Conservation (phyloP, 495 filamentous ascomycete genomes). For the Talaromyces liani region DNA sequence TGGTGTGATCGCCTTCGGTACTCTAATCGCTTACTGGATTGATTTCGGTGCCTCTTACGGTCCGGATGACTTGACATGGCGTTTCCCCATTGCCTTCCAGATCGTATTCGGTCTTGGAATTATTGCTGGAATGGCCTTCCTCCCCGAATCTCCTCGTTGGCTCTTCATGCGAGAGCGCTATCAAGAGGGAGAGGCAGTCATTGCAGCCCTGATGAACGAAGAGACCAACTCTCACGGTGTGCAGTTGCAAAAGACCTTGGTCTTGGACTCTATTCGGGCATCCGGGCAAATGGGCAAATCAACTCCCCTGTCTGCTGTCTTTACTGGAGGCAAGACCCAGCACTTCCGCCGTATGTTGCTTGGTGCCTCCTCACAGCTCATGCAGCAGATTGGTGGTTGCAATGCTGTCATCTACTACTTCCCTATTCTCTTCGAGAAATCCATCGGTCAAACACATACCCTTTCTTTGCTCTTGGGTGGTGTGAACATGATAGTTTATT, state of each 20-base stretch:
- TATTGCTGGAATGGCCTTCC: conserved; percentile 52
- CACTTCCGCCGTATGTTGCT: conserved; percentile 43
- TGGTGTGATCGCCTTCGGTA: conserved; percentile 69
- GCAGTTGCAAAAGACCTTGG: conserved; percentile 45
- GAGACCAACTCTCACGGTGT: conserved; percentile 5
- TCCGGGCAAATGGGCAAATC: conserved; percentile 34
- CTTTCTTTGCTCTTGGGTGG: conserved; percentile 69
- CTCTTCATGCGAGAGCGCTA: conserved; percentile 59
- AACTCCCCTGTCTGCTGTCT: conserved; percentile 29
- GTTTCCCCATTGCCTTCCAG: conserved; percentile 81
- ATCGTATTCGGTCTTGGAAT: conserved; percentile 64
- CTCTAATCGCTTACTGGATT: conserved; percentile 76
- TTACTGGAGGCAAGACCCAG: conserved; percentile 36
- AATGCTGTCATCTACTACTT: conserved; percentile 88
- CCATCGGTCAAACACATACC: conserved; percentile 52
- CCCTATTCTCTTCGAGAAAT: conserved; percentile 65
- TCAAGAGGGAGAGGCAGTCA: conserved; percentile 60
- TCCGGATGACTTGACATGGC: conserved; percentile 57
- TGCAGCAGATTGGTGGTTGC: conserved; percentile 71
- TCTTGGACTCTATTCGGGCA: conserved; percentile 56
- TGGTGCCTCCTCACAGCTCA: conserved; percentile 60
- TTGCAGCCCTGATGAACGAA: conserved; percentile 36
- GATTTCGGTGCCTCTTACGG: conserved; percentile 70
- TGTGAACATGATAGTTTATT: conserved; percentile 74
- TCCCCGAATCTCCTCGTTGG: conserved; percentile 75